Evolutionary conservation across 495 filamentous ascomycete species (phyloP), one percentile per base, ranked within the genome.

Genomic region (Podospora tetraspora): DNA sequence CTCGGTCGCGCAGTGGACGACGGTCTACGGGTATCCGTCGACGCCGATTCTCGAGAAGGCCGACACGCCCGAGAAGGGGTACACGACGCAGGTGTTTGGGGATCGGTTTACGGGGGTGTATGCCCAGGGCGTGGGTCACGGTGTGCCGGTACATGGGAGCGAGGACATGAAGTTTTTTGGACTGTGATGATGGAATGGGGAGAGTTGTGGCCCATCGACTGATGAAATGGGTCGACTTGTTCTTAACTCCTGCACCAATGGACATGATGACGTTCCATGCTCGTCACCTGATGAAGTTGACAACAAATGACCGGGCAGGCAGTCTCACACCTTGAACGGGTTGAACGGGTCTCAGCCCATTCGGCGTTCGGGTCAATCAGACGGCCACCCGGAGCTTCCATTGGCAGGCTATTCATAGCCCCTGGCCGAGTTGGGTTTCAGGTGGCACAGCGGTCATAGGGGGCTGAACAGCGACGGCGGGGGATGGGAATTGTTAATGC

Each of bases 1-100:
- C 75, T 71, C 74, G 62, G 78, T 85, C 67, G 82, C 84, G 76
- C 81, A 84, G 75, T 85, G 84, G 83, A 82, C 81, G 3, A 81
- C 78, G 32, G 83, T 87, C 3, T 76, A 83, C 58, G 79, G 80
- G 10, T 73, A 79, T 2, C 68, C 62, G 58, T 69, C 75, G 69
- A 75, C 72, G 30, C 74, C 77, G 19, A 76, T 73, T 1, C 72
- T 64, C 57, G 74, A 72, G 9, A 43, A 74, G n/a, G 68, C 72
- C 62, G 79, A 81, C 66, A 74, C 25, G 29, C 80, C 79, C 19
- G 73, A 79, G 67, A 70, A 68, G 16, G 78, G 77, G 43, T 80
- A 79, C 66, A 74, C 74, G 62, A 80, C 77, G 13, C 75, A 73
- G 57, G 75, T 79, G 61, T 80, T 75, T 65, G 79, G 77, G 16